Evolutionary conservation across 2,329 filamentous ascomycete genomes (phyloP).

Genomic region (Penicillium oxalicum): DNA sequence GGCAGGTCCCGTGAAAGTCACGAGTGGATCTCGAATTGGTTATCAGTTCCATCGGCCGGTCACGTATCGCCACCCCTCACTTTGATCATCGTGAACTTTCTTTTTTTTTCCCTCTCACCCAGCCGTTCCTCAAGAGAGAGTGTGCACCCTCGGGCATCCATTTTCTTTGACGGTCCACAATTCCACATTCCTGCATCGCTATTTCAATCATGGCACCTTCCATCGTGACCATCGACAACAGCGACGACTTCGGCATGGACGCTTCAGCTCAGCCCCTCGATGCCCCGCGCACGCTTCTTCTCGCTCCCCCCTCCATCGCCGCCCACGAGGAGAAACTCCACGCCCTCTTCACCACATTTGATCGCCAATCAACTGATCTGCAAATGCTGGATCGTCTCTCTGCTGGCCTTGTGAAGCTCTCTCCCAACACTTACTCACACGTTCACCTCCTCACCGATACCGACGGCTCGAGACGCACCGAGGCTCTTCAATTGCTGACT

Average conservation of each 20-base stretch:
- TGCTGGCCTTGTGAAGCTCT: slow-evolving; percentile 71
- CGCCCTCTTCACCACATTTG: slow-evolving; percentile 63
- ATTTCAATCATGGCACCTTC: slow-evolving; percentile 20
- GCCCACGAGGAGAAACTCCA: slow-evolving; percentile 74
- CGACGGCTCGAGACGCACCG: slow-evolving; percentile 57
- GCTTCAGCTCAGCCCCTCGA: slow-evolving; percentile 25
- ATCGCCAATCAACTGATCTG: slow-evolving; percentile 73
- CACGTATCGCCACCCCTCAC: slow-evolving; percentile 21
- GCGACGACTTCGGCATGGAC: slow-evolving; percentile 46
- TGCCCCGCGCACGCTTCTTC: slow-evolving; percentile 62
- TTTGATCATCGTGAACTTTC: slow-evolving; percentile 2
- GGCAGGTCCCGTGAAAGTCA: too few relatives aligned
- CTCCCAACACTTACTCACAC: slow-evolving; percentile 70
- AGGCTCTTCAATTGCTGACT: slow-evolving; percentile 60
- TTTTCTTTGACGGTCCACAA: neutral
- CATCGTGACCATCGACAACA: slow-evolving; percentile 51
- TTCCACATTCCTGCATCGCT: neutral
- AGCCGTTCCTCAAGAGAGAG: neutral
- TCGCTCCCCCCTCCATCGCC: slow-evolving; percentile 90
- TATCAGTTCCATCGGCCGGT: slow-evolving; percentile 7
- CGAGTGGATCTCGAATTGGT: slow-evolving; percentile 7
- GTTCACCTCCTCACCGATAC: slow-evolving; percentile 78
- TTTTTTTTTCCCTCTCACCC: slow-evolving; percentile 1
- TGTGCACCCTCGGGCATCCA: neutral
- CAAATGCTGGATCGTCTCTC: slow-evolving; percentile 97